These are phyloP conservation scores for Hanseniaspora occidentalis DNA, from an alignment of 805 yeast species.

Conservation along the genomic window DNA sequence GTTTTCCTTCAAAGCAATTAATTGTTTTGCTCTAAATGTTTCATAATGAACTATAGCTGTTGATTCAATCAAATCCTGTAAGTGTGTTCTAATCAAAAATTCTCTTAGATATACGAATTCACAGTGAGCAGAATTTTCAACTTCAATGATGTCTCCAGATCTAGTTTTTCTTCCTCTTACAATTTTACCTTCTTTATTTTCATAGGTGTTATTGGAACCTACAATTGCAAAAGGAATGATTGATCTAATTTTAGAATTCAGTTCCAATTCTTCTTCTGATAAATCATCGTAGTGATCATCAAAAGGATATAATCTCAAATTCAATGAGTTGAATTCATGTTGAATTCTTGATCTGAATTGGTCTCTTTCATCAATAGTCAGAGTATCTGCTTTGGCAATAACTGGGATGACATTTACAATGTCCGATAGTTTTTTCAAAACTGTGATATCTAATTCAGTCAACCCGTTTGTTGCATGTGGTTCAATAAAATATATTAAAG, in stretches of 20 bases:
- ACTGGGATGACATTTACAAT: constrained; percentile 91
- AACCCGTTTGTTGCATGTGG: constrained; percentile 78
- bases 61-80: constrained; percentile 91
- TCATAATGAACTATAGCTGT: constrained; percentile 85
- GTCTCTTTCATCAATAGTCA: constrained; percentile 76
- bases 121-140: constrained; percentile 90
- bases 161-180: constrained; percentile 86
- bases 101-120: constrained; percentile 92
- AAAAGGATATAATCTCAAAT: constrained; percentile 74
- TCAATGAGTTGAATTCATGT: constrained; percentile 59
- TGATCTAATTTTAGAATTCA: constrained; percentile 61
- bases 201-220: constrained; percentile 38
- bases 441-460: constrained; percentile 69
- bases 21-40: constrained; percentile 84
- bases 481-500: constrained; percentile 79
- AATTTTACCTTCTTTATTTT: constrained; percentile 63
- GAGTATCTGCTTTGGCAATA: constrained; percentile 85
- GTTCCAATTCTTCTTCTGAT: constrained; percentile 58
- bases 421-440: constrained; percentile 73
- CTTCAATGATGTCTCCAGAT: constrained; percentile 79
- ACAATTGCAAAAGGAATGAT: constrained; percentile 89
- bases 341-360: constrained; percentile 67
- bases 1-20: constrained; percentile 85
- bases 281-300: constrained; percentile 45
- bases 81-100: constrained; percentile 87